Base-by-base conservation (phyloP, 495 filamentous ascomycete species). In the Acidomyces sp. region DNA sequence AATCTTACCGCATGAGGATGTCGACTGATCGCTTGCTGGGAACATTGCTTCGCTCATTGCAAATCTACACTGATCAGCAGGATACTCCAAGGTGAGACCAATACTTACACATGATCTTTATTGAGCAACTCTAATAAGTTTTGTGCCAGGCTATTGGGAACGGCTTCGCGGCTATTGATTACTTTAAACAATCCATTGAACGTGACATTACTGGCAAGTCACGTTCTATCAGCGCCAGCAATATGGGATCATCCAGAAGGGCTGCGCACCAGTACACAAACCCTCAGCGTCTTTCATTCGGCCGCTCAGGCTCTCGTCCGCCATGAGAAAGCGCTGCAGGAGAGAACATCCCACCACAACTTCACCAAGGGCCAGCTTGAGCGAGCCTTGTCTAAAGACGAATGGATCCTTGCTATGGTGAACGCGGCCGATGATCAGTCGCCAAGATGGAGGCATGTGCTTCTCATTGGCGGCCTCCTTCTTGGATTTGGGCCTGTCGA, bases 111-210 rank as follows among this genome's bases (percentile, higher is more conserved):
- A 13, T 5, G 27, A 13, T 18, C 2, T 5, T 9, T 34, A 40
- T 39, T 57, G 44, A 58, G 33, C n/a, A n/a, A n/a, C n/a, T n/a
- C n/a, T n/a, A n/a, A n/a, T n/a, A n/a, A n/a, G n/a, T n/a, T 57
- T 15, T 19, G 42, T 54, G 45, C 21, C 46, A 81, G 80, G 39
- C 72, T 97, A 41, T 76, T 90, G 46, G 75, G 71, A 34, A 88
- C 81, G 26, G 84, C 88, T 12, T 77, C 80, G 20, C 77, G 81
- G 19, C 74, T 97, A 20, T 67, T 97, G 18, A 78, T 83, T 16
- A 74, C 77, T 23, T 75, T 97, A 27, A 76, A 74, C 24, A 97
- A 97, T 50, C 90, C 87, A 9, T 68, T 93, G 24, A 97, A 97
- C 52, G 59, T 94, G 49, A 83, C 80, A 6, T 71, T 97, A 3